These are phyloP conservation scores for Candida qinlingensis DNA, from an alignment of 805 yeast species.

Conservation along the genomic window DNA sequence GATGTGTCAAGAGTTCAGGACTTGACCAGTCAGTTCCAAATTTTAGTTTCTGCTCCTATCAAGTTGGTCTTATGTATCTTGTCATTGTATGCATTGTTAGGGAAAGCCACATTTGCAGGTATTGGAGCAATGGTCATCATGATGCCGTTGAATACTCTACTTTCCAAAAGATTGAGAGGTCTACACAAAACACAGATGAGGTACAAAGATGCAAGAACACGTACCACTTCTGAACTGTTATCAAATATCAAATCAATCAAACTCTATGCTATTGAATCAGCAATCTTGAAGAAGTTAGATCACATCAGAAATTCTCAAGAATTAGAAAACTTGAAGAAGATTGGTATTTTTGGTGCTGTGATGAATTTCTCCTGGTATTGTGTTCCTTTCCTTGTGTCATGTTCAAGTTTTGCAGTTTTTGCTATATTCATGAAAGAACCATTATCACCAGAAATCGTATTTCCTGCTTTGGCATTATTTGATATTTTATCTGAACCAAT, in stretches of 20 bases:
- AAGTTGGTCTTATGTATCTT: slow-evolving; percentile 46
- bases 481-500: slow-evolving; percentile 55
- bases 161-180: slow-evolving; percentile 40
- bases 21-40: slow-evolving; percentile 47
- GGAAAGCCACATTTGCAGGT: slow-evolving; percentile 56
- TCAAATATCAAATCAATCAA: slow-evolving; percentile 59
- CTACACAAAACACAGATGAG: slow-evolving; percentile 54
- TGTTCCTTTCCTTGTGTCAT: slow-evolving; percentile 61
- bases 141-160: slow-evolving; percentile 50
- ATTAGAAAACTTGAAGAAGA: slow-evolving; percentile 42
- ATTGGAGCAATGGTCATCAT: slow-evolving; percentile 45
- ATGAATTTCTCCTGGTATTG: slow-evolving; percentile 56
- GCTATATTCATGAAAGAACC: slow-evolving; percentile 42
- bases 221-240: slow-evolving; percentile 53
- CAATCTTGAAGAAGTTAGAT: slow-evolving; percentile 48
- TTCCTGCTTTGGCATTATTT: slow-evolving; percentile 62
- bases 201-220: slow-evolving; percentile 55
- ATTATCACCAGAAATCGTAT: slow-evolving; percentile 61
- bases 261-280: slow-evolving; percentile 65
- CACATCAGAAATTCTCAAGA: slow-evolving; percentile 57
- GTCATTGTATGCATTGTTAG: slow-evolving; percentile 52
- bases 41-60: slow-evolving; percentile 54
- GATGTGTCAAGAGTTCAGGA: slow-evolving; percentile 66
- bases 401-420: slow-evolving; percentile 53
- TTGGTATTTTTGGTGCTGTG: slow-evolving; percentile 42